Evolutionary conservation across 768 basidiomycete genomes (phyloP), one percentile per base, ranked within the genome.

Genomic region (Lyophyllum atratum): DNA sequence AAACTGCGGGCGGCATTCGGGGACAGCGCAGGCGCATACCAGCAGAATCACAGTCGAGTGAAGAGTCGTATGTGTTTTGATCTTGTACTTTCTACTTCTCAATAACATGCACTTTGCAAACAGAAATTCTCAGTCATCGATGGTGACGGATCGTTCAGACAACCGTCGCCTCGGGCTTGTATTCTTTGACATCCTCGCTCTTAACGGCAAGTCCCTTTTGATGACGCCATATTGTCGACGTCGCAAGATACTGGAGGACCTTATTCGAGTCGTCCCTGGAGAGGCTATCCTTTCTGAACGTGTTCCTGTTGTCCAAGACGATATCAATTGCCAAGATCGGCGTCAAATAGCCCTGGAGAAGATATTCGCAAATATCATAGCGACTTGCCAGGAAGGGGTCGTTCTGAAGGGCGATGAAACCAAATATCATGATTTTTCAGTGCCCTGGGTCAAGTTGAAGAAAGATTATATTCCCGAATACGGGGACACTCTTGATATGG

Each of bases 401-500:
- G 85, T 96, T 1, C 75, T 96, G 53, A 96, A 96, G 67, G 85
- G 89, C 0, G 85, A 80, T 4, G 79, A 82, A 22, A 86, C 89
- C 0, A 59, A 50, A 2, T 95, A 96, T 68, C 85, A 87, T 56
- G 86, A 89, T 62, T 76, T 69, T 62, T 71, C 65, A 5, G 72
- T 78, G 56, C 87, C 87, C 15, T 96, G 94, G 93, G 86, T 95
- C 26, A 96, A 97, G 73, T 65, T 93, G 48, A 93, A 94, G 76
- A 85, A 81, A 66, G 95, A 98, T 68, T 96, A 96, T 59, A 92
- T 98, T 37, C 85, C 86, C 1, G 89, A 89, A 4, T 80, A 89
- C 44, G 92, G 93, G 0, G 95, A 98, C 69, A 80, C 84, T 4
- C 62, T 95, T 15, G 92, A 95, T 68, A 78, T 96, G 55, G 85